phyloP scores from a whole-genome alignment of 2,329 filamentous ascomycete species.

The Fusarium pseudoanthophilum region DNA sequence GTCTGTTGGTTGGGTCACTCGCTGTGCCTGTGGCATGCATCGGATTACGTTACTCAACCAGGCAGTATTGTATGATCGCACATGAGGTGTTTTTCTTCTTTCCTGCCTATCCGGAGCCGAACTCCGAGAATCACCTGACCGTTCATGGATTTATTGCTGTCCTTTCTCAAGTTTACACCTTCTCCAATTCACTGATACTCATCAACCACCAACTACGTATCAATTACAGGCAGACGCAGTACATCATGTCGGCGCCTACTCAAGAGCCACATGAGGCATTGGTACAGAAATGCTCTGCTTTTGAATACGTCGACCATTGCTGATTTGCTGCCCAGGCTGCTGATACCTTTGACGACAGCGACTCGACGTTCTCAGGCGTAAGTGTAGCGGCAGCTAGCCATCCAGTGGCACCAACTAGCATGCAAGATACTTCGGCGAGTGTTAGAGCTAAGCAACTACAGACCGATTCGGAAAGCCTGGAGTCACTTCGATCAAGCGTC shows the following conservation, averaged over 20 bases:
- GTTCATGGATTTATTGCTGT: background rate
- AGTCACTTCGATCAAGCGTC: constrained; percentile 13
- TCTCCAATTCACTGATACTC: background rate
- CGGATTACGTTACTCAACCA: background rate
- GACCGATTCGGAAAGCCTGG: constrained; percentile 1
- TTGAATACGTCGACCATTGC: background rate
- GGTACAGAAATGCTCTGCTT: rapidly evolving
- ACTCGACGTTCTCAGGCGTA: constrained; percentile 11
- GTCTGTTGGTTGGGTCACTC: background rate
- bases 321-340: background rate
- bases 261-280: background rate
- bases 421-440: rapidly evolving
- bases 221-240: rapidly evolving
- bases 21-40: constrained; percentile 11
- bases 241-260: background rate
- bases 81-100: background rate
- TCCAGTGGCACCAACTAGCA: rapidly evolving
- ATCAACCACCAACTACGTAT: rapidly evolving
- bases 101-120: background rate
- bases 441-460: background rate
- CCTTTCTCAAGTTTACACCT: background rate
- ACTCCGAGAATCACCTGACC: background rate
- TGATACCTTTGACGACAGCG: background rate
- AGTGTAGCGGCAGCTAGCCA: background rate
- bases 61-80: background rate